Conservation (phyloP, 139 green algal species). For the Desmodesmus armatus region DNA sequence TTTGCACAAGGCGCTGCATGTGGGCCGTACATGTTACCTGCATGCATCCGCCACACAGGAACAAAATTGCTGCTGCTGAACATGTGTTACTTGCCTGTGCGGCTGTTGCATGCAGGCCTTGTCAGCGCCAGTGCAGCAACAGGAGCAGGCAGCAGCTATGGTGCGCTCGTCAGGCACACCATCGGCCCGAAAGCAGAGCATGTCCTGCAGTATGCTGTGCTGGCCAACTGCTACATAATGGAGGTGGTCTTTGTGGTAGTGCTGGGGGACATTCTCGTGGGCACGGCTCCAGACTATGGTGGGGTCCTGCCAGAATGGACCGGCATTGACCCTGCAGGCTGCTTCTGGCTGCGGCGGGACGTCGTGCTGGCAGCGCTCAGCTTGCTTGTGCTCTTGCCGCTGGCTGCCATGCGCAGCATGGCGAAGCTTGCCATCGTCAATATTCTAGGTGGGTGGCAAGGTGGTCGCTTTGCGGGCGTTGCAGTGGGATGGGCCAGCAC, state of each 20-base stretch:
- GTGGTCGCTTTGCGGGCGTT: conserved; percentile 12
- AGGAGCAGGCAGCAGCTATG: conserved; percentile 31
- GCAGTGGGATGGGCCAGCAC: no score
- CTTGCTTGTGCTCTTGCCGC: conserved; percentile 18
- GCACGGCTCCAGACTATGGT: conserved; percentile 25
- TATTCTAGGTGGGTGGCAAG: conserved; percentile 17
- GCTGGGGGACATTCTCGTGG: conserved; percentile 44
- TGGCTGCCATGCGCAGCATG: conserved; percentile 43
- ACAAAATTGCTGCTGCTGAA: no score
- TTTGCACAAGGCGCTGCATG: no score
- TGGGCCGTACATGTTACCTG: no score
- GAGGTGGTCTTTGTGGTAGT: conserved; percentile 45
- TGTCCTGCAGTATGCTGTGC: conserved; percentile 22
- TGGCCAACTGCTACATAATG: conserved; percentile 42
- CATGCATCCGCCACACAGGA: no score
- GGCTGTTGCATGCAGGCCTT: no score
- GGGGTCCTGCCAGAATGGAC: conserved; percentile 25
- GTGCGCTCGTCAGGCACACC: conserved; percentile 15
- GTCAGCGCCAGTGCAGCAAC: conserved; percentile 22
- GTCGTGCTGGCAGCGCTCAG: conserved; percentile 32
- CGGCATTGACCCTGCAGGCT: neutral
- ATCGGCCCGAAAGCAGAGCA: conserved; percentile 6
- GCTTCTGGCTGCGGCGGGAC: conserved; percentile 16
- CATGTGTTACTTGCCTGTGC: no score
- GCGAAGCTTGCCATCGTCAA: conserved; percentile 38